phyloP scores from a whole-genome alignment of 352 stramenopile species.

The Phytophthora kernoviae region DNA sequence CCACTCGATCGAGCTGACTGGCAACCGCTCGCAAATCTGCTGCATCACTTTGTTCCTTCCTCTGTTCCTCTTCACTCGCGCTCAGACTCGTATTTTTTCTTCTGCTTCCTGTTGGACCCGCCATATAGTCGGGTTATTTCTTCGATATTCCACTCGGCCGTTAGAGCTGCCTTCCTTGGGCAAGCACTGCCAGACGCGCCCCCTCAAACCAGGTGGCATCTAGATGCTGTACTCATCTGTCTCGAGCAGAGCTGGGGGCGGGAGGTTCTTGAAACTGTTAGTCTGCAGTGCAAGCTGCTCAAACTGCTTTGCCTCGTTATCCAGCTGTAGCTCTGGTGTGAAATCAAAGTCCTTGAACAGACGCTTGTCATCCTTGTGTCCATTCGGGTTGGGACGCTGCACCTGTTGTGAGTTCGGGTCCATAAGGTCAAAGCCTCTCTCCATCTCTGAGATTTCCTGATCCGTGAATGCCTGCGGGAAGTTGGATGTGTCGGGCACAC shows the following conservation, averaged over 20 bases:
- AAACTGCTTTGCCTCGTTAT: constrained; percentile 86
- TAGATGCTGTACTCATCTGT: constrained; percentile 87
- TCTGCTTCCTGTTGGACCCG: constrained; percentile 13
- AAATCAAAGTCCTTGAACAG: constrained; percentile 90
- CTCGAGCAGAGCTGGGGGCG: constrained; percentile 70
- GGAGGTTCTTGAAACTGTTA: constrained; percentile 86
- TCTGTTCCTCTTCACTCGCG: constrained; percentile 6
- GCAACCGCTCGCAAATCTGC: constrained; percentile 21
- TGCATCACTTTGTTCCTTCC: constrained; percentile 20
- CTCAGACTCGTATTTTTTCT: constrained; percentile 1
- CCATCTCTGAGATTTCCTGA: constrained; percentile 88
- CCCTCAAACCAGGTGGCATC: constrained; percentile 10
- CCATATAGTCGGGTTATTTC: constrained; percentile 11
- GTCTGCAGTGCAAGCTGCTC: constrained; percentile 81
- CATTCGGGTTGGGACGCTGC: constrained; percentile 54
- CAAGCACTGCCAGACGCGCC: constrained; percentile 19
- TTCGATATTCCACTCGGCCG: constrained; percentile 12
- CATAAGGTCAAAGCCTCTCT: constrained; percentile 74
- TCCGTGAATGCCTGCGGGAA: constrained; percentile 88
- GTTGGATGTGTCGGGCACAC: constrained; percentile 83
- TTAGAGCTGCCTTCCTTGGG: constrained; percentile 34
- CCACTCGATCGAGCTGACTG: constrained; percentile 29
- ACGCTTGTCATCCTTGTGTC: constrained; percentile 73
- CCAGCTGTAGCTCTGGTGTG: constrained; percentile 77
- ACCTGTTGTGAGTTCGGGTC: constrained; percentile 66